Evolutionary conservation across 805 yeast species (phyloP), one percentile per base, ranked within the genome.

Genomic region (Metschnikowia cubensis): DNA sequence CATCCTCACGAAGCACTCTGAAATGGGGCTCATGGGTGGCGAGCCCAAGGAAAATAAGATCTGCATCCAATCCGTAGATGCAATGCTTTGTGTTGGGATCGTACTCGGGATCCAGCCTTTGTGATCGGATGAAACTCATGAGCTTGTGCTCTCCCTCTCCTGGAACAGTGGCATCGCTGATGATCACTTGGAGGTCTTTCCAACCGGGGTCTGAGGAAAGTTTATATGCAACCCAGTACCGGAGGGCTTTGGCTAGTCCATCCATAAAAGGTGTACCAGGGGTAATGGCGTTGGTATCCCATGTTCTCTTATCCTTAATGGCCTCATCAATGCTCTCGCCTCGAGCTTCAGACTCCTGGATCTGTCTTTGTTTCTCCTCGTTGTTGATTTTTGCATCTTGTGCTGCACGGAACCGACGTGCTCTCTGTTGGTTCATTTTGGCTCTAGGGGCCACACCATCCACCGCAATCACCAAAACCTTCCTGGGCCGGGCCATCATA

Each of bases 391-490:
- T 79, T 3, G 97, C 96, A 58, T 92, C 98, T 64, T 84, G 83
- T 0, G 97, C 97, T 13, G 96, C 82, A 59, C 97, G 77, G 68
- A 91, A 91, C 64, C 98, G 81, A 73, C 98, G 83, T 2, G 96
- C 84, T 58, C 98, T 79, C 70, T 91, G 98, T 69, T 91, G 98
- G 66, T 92, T 91, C 97, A 91, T 91, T 67, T 91, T 91, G 25
- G 97, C 98, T 62, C 98, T 78, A 20, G 99, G 99, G 1, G 99
- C 99, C 33, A 94, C 99, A 49, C 99, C 99, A 73, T 94, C 99
- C 33, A 94, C 96, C 2, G 99, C 98, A 66, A 94, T 90, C 84
- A 89, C 82, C 50, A 94, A 75, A 35, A 94, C 82, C 65, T 94
- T 91, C 50, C 98, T 75, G 1, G 99, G 99, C 61, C 97, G 77